phyloP scores from a whole-genome alignment of 257 asterid genomes.

The Mentha longifolia region DNA sequence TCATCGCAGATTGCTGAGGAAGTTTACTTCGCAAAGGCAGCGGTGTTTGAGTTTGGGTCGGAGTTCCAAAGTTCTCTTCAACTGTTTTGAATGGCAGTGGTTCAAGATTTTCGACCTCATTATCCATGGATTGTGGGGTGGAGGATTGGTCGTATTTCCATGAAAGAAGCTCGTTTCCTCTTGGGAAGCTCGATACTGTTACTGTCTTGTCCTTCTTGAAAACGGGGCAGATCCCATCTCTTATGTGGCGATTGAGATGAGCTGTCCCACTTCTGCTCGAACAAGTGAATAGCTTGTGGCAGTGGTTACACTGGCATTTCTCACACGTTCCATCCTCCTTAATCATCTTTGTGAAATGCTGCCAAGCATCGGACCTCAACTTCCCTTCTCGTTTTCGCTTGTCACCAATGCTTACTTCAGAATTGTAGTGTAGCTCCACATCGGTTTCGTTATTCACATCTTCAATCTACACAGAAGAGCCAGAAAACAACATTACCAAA shows the following conservation, averaged over 20 bases:
- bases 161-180: conserved; percentile 38
- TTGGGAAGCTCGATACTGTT: conserved; percentile 38
- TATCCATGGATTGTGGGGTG: conserved; percentile 44
- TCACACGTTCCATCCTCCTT: conserved; percentile 82
- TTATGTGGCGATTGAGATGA: conserved; percentile 85
- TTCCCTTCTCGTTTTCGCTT: conserved; percentile 79
- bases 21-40: conserved; percentile 43
- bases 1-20: conserved; percentile 44
- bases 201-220: conserved; percentile 50
- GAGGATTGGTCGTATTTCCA: conserved; percentile 70
- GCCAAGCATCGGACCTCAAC: conserved; percentile 83
- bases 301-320: conserved; percentile 83
- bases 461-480: conserved; percentile 50
- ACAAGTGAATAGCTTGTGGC: conserved; percentile 71
- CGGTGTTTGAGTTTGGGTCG: conserved; percentile 46
- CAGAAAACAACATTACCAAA: neutral
- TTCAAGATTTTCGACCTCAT: conserved; percentile 53
- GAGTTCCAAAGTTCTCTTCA: conserved; percentile 47
- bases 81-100: conserved; percentile 33
- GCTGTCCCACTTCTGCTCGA: conserved; percentile 82
- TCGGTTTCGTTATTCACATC: conserved; percentile 48
- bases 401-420: conserved; percentile 65
- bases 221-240: conserved; percentile 75
- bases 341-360: conserved; percentile 77
- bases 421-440: conserved; percentile 52